A percentile compares a stretch with the other conserved stretches of the same genome.
Evolutionary conservation across 352 stramenopile species (phyloP).

Genomic region (Phytophthora sp.): DNA sequence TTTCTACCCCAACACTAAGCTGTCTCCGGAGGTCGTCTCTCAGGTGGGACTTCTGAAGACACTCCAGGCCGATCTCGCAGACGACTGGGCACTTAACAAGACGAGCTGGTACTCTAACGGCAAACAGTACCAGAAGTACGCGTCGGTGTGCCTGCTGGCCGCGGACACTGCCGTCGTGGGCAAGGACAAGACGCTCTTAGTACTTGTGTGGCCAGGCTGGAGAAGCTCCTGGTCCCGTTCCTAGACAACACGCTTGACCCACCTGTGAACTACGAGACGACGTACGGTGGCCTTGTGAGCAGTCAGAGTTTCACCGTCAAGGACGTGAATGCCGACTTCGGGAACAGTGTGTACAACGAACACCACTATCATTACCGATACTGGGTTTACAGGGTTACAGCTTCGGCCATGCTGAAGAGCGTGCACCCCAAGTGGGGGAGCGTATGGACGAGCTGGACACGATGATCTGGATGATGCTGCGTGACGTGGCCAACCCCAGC

Average conservation of each 20-base stretch:
- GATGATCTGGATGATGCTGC: slow-evolving; percentile 68
- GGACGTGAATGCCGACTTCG: slow-evolving; percentile 68
- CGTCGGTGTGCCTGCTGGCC: slow-evolving; percentile 71
- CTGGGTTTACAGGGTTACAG: slow-evolving; percentile 78
- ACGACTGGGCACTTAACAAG: slow-evolving; percentile 43
- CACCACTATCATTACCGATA: slow-evolving; percentile 87
- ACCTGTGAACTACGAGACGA: slow-evolving; percentile 65
- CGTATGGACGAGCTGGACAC: slow-evolving; percentile 57
- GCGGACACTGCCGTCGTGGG: slow-evolving; percentile 49
- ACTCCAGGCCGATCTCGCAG: slow-evolving; percentile 57
- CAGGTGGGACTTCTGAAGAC: slow-evolving; percentile 42
- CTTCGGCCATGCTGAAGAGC: slow-evolving; percentile 61
- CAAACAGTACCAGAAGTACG: slow-evolving; percentile 81
- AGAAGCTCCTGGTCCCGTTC: slow-evolving; percentile 58
- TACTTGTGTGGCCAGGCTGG: slow-evolving; percentile 59
- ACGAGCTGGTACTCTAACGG: slow-evolving; percentile 80
- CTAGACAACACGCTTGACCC: slow-evolving; percentile 53
- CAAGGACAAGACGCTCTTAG: slow-evolving; percentile 51
- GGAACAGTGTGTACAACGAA: slow-evolving; percentile 83
- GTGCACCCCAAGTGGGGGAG: slow-evolving; percentile 61
- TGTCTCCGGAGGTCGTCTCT: slow-evolving; percentile 26
- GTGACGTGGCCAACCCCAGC: slow-evolving; percentile 74
- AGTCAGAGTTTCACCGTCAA: slow-evolving; percentile 47
- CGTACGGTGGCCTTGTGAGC: slow-evolving; percentile 61
- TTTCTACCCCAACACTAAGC: slow-evolving; percentile 53